Conservation (phyloP, 1,284 basidiomycete genomes). For the Puccinia triticina region DNA sequence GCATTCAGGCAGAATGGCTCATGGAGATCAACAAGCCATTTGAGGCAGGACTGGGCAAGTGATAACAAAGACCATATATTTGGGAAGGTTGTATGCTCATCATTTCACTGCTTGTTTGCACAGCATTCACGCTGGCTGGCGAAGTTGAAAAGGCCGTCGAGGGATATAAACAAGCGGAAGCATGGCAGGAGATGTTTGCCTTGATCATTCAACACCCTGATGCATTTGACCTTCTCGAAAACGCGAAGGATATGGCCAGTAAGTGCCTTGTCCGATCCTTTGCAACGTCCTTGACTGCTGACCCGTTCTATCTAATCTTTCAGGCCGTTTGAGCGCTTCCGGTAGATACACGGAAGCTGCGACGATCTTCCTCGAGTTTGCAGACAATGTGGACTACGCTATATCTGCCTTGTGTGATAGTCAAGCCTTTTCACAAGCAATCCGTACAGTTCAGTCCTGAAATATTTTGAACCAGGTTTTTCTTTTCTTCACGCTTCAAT, state of each 20-base stretch:
- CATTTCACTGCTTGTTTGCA: conserved; percentile 6
- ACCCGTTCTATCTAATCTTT: conserved; percentile 1
- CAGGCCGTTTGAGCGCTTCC: conserved; percentile 78
- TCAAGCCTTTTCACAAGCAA: conserved; percentile 80
- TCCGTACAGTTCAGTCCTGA: conserved; percentile 69
- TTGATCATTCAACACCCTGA: conserved; percentile 66
- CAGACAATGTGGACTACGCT: conserved; percentile 75
- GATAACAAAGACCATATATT: background rate
- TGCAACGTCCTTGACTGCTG: background rate
- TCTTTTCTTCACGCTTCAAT: background rate
- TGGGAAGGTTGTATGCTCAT: background rate
- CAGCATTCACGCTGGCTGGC: conserved; percentile 74
- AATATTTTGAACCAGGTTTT: background rate
- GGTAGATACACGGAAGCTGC: conserved; percentile 80
- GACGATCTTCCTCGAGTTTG: conserved; percentile 82
- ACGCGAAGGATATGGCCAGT: conserved; percentile 58
- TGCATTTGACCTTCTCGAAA: conserved; percentile 62
- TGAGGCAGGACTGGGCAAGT: conserved; percentile 76
- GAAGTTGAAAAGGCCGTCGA: conserved; percentile 74
- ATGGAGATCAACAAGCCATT: conserved; percentile 77
- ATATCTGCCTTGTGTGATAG: conserved; percentile 77
- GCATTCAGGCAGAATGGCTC: conserved; percentile 38
- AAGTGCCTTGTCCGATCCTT: conserved; percentile 70
- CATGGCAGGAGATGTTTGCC: conserved; percentile 89
- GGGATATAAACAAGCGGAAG: conserved; percentile 78